These are phyloP conservation scores for Paraphoma sp. DNA, from an alignment of 2,329 filamentous ascomycete species.

Conservation along the genomic window DNA sequence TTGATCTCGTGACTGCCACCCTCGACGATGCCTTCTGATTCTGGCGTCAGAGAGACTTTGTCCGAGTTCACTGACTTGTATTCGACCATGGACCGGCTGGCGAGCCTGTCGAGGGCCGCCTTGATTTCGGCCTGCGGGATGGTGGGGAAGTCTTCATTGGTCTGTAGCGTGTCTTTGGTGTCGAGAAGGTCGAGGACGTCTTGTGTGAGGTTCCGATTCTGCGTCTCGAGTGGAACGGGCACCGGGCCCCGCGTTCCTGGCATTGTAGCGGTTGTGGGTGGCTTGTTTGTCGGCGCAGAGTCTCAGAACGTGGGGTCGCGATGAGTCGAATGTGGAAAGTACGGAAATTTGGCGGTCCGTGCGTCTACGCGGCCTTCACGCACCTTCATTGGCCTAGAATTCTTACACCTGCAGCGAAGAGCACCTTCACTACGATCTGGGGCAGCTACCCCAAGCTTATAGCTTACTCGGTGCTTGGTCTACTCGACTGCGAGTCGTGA, in stretches of 20 bases:
- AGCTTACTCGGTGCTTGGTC: too few relatives aligned
- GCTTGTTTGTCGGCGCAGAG: constrained; percentile 13
- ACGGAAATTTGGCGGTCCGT: constrained; percentile 28
- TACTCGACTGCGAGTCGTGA: too few relatives aligned
- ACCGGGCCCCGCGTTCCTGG: constrained; percentile 56
- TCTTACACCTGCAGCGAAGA: neutral
- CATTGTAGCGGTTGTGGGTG: constrained; percentile 42
- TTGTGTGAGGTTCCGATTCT: constrained; percentile 67
- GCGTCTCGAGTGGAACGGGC: constrained; percentile 50
- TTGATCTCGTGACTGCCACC: constrained; percentile 60
- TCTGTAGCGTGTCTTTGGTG: constrained; percentile 57
- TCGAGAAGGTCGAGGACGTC: constrained; percentile 77
- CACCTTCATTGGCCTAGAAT: constrained; percentile 20
- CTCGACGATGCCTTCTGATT: constrained; percentile 75
- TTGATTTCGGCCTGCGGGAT: constrained; percentile 67
- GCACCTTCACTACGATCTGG: neutral
- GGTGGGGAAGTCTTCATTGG: constrained; percentile 57
- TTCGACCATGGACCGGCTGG: constrained; percentile 82
- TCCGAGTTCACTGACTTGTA: constrained; percentile 86
- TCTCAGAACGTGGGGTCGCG: constrained; percentile 28
- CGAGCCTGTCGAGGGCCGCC: constrained; percentile 84
- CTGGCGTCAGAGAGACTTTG: constrained; percentile 75
- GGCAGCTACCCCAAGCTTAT: too few relatives aligned
- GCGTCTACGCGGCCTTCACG: constrained; percentile 18
- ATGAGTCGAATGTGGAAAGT: constrained; percentile 35